Evolutionary conservation across 179 eudicot genomes (phyloP), one percentile per base, ranked within the genome.

Genomic region (Drosera spatulata): DNA sequence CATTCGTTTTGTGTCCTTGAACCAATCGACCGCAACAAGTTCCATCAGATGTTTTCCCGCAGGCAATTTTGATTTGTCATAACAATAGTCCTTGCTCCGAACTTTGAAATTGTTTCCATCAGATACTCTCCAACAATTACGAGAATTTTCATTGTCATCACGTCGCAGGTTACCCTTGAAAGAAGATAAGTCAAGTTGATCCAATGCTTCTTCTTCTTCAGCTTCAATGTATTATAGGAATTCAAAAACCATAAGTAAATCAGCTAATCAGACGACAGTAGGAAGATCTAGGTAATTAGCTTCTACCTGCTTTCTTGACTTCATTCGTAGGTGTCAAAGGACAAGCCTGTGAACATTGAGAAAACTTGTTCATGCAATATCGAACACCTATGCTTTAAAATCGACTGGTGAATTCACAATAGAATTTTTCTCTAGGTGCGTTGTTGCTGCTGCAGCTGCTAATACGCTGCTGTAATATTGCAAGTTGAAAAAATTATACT

Each of bases 11-110:
- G 87, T 71, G 75, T 91, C 84, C 71, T 90, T 94, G 68, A 94
- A 85, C 97, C 97, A 94, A 77, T 90, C 97, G 66, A 91, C 97
- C 50, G 99, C 96, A 64, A 91, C 99, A 74, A 94, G 97, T 71
- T 94, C 96, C 97, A 94, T 79, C 47, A 90, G 71, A 76, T 79
- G 95, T 69, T 94, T 90, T 61, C 97, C 99, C 40, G 91, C 96
- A 68, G 85, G 75, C 64, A 90, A 81, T 84, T 94, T 94, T 56
- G 95, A 85, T 73, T 91, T 94, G 69, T 94, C 95, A 68, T 69
- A 79, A 65, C 79, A 79, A 67, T 75, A 94, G 49, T 58, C 73
- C 74, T 80, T 91, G 73, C 97, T 80, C 47, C 99, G 99, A 76
- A 94, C 95, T 83, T 81, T 87, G 61, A 94, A 94, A 80, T 94